Percentiles rank a stretch among this genome's conserved stretches.
phyloP scores from a whole-genome alignment of 306 rosid genomes.

The Trifolium subterraneum region DNA sequence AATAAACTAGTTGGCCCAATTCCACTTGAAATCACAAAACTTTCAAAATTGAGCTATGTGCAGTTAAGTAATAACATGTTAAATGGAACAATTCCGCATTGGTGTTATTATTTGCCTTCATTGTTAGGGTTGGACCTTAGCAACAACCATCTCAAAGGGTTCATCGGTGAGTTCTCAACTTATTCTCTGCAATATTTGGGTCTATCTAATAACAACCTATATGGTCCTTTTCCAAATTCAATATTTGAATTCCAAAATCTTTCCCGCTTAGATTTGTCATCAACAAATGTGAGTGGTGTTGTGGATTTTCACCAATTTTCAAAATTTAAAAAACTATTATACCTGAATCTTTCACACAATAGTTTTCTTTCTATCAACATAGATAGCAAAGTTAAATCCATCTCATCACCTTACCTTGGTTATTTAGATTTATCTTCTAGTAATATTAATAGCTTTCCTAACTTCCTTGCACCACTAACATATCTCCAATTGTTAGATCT shows the following conservation, averaged over 20 bases:
- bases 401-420: not conserved
- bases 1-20: not conserved
- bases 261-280: rapidly evolving
- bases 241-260: conserved; percentile 20
- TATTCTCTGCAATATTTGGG: not conserved
- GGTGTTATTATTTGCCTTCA: not conserved
- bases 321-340: not conserved
- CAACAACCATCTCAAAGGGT: not conserved
- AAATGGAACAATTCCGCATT: not conserved
- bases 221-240: conserved; percentile 14
- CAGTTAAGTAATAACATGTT: not conserved
- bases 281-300: conserved; percentile 15
- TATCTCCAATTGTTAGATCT: not conserved
- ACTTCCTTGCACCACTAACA: not conserved
- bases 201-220: not conserved
- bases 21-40: not conserved
- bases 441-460: conserved; percentile 18
- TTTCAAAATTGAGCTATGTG: not conserved
- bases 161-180: not conserved
- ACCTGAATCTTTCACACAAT: conserved; percentile 2
- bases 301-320: conserved; percentile 3
- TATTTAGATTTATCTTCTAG: not conserved
- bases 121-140: rapidly evolving
- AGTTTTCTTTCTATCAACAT: not conserved
- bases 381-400: not conserved